These are phyloP conservation scores for Botrytis pseudocinerea DNA, from an alignment of 2,329 filamentous ascomycete species.

Conservation along the genomic window DNA sequence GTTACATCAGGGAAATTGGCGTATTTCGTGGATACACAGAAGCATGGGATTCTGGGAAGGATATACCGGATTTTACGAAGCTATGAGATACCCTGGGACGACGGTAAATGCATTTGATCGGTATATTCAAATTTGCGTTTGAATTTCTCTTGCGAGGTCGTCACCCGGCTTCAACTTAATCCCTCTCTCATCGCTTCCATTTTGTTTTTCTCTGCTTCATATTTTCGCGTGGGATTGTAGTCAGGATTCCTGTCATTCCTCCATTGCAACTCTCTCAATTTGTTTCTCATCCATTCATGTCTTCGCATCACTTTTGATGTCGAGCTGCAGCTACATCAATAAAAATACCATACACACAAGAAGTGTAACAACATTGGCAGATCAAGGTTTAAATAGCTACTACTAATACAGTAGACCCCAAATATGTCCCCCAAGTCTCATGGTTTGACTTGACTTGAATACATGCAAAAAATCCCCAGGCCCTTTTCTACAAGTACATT, in stretches of 20 bases:
- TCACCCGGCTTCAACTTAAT: background rate
- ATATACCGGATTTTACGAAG: background rate
- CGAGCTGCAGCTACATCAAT: background rate
- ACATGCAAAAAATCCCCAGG: background rate
- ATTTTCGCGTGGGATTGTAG: background rate
- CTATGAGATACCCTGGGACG: background rate
- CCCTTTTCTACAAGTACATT: background rate
- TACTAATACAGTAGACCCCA: background rate
- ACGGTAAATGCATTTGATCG: background rate
- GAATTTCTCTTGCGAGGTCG: background rate
- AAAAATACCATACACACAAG: background rate
- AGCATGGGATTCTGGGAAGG: background rate
- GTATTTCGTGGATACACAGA: background rate
- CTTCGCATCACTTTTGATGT: background rate
- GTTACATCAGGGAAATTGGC: background rate
- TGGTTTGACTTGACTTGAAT: background rate
- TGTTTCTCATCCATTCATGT: background rate
- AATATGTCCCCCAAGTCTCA: background rate
- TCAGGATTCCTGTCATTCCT: background rate
- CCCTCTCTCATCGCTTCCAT: background rate
- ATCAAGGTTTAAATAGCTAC: conserved; percentile 2
- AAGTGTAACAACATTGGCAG: background rate
- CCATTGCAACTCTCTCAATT: background rate
- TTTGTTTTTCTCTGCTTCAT: background rate
- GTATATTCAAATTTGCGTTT: background rate